These are phyloP conservation scores for Diutina sp. DNA, from an alignment of 1,139 yeast genomes.

Conservation along the genomic window DNA sequence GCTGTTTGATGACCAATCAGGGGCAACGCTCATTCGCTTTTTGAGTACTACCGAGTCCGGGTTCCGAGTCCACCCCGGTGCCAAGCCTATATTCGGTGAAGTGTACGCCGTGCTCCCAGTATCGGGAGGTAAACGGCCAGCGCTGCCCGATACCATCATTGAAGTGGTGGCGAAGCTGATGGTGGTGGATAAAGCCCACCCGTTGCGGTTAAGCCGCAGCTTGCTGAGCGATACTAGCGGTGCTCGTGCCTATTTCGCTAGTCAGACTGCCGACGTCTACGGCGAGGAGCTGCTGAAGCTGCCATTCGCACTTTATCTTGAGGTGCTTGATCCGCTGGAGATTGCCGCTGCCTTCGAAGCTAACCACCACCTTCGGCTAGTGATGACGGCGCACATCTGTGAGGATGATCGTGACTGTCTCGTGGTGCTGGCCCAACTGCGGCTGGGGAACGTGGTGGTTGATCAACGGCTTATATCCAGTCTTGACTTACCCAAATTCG, in stretches of 20 bases:
- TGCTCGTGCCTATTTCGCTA: slow-evolving; percentile 52
- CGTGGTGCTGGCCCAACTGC: neutral
- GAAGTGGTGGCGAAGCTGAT: slow-evolving; percentile 66
- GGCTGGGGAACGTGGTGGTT: neutral
- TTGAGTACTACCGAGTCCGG: slow-evolving; percentile 14
- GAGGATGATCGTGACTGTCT: slow-evolving; percentile 1
- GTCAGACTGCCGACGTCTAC: slow-evolving; percentile 59
- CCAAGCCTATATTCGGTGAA: slow-evolving; percentile 3
- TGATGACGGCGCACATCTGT: slow-evolving; percentile 1
- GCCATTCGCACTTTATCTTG: slow-evolving; percentile 24
- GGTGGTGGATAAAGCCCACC: slow-evolving; percentile 65
- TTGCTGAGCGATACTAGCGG: slow-evolving; percentile 14
- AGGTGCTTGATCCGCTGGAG: neutral
- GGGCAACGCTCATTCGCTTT: slow-evolving; percentile 14
- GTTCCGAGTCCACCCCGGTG: slow-evolving; percentile 10
- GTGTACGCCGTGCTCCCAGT: slow-evolving; percentile 6
- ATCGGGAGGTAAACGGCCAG: neutral
- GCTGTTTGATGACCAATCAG: slow-evolving; percentile 18
- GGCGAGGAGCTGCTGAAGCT: slow-evolving; percentile 45
- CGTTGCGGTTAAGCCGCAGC: slow-evolving; percentile 61
- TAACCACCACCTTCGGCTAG: neutral
- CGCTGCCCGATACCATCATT: slow-evolving; percentile 29
- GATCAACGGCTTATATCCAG: neutral
- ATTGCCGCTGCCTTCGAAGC: neutral
- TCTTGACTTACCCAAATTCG: neutral